Percentiles rank a stretch among this genome's conserved stretches.
phyloP scores from a whole-genome alignment of 2,329 filamentous ascomycete species.

The Penicillium hordei region DNA sequence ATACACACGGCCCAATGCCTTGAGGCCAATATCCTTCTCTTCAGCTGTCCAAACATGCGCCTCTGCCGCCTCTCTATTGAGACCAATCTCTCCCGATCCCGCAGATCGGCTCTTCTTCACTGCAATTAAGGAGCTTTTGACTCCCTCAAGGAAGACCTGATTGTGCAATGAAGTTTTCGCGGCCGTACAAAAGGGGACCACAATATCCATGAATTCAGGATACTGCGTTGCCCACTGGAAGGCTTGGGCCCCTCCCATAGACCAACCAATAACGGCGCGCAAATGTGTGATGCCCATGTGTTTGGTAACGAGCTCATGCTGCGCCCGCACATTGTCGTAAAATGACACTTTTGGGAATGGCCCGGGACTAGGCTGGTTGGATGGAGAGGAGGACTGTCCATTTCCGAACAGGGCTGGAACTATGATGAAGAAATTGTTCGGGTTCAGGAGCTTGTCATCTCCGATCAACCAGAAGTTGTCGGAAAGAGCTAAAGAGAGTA shows the following conservation, averaged over 20 bases:
- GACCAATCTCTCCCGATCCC: slow-evolving; percentile 51
- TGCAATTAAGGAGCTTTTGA: slow-evolving; percentile 60
- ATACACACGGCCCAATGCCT: slow-evolving; percentile 72
- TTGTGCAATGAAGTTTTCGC: slow-evolving; percentile 67
- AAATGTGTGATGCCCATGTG: slow-evolving; percentile 61
- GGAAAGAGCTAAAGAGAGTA: slow-evolving; percentile 50
- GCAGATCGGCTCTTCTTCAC: slow-evolving; percentile 56
- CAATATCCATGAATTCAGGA: slow-evolving; percentile 64
- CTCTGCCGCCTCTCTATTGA: slow-evolving; percentile 39
- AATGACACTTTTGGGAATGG: slow-evolving; percentile 65
- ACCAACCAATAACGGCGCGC: slow-evolving; percentile 66
- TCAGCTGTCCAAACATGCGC: slow-evolving; percentile 53
- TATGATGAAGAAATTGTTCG: slow-evolving; percentile 66
- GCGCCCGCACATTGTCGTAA: slow-evolving; percentile 69
- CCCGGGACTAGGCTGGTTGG: slow-evolving; percentile 55
- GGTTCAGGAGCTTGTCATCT: slow-evolving; percentile 62
- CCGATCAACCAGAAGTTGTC: slow-evolving; percentile 77
- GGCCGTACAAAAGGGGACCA: slow-evolving; percentile 65
- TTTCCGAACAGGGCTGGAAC: slow-evolving; percentile 69
- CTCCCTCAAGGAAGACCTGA: slow-evolving; percentile 65
- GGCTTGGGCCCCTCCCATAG: slow-evolving; percentile 68
- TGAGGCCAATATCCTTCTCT: slow-evolving; percentile 59
- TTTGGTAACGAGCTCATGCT: slow-evolving; percentile 65
- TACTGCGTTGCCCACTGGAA: slow-evolving; percentile 65
- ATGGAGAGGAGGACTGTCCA: slow-evolving; percentile 66